A percentile compares a stretch with the other conserved stretches of the same genome.
Conservation (phyloP, 2,329 filamentous ascomycete species). For the Phyllosticta capitalensis region DNA sequence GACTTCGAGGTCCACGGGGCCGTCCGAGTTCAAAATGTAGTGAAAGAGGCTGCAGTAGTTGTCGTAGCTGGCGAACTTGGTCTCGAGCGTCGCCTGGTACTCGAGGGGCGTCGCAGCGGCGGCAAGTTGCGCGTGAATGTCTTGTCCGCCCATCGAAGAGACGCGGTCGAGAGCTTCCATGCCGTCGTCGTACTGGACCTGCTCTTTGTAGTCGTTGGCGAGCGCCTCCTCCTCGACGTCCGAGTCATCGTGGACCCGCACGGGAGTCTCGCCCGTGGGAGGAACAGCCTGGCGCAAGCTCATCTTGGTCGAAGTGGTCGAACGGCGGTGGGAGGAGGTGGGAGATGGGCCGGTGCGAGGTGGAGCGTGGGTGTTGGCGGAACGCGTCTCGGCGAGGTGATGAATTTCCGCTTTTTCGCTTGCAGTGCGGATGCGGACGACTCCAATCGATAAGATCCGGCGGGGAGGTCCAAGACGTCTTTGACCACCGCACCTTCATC, state of each 20-base stretch:
- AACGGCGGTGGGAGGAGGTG: not conserved
- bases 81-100: conserved; percentile 89
- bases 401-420: conserved; percentile 14
- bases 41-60: conserved; percentile 99
- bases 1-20: conserved; percentile 93
- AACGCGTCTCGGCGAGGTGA: conserved; percentile 4
- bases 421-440: conserved; percentile 2
- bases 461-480: not conserved
- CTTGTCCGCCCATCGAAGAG: conserved; percentile 58
- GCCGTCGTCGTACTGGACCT: conserved; percentile 86
- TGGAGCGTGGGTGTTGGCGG: conserved; percentile 8
- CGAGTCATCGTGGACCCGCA: conserved; percentile 56
- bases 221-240: conserved; percentile 95
- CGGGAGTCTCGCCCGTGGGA: conserved; percentile 29
- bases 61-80: conserved; percentile 98
- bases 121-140: conserved; percentile 84
- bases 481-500: not conserved
- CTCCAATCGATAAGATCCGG: conserved; percentile 9
- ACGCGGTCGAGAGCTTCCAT: conserved; percentile 73
- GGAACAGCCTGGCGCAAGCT: conserved; percentile 28
- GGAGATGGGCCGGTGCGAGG: conserved; percentile 4
- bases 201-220: conserved; percentile 87
- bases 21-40: conserved; percentile 97
- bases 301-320: conserved; percentile 18
- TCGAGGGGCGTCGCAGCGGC: conserved; percentile 92